Conservation (phyloP, 2,329 filamentous ascomycete genomes). For the Calonectria pseudoturangicola region DNA sequence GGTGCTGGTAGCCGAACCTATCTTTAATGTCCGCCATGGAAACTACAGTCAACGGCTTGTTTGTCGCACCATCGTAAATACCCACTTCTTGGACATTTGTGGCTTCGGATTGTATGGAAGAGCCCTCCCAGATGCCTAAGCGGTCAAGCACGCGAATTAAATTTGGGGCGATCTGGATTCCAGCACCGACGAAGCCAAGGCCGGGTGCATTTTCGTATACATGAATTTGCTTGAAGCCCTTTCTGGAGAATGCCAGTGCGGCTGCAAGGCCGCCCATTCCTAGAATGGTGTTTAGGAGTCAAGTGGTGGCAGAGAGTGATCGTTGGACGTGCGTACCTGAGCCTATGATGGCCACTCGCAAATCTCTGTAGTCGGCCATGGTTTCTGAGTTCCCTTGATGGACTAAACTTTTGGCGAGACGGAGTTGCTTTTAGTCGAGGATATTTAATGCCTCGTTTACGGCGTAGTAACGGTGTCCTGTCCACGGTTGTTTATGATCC, state of each 20-base stretch:
- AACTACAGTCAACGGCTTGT: constrained; percentile 2
- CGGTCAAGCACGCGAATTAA: constrained; percentile 39
- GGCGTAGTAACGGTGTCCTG: constrained; percentile 1
- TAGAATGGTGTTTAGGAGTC: not conserved
- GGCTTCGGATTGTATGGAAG: constrained; percentile 6
- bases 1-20: constrained; percentile 40
- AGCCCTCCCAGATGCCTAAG: constrained; percentile 40
- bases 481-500: constrained; percentile 12
- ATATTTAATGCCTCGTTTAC: constrained; percentile 29
- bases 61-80: not conserved
- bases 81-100: constrained; percentile 19
- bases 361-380: constrained; percentile 17
- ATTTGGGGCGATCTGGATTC: constrained; percentile 45
- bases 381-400: not conserved
- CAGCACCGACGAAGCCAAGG: constrained; percentile 43
- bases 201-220: constrained; percentile 42
- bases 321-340: not conserved
- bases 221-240: constrained; percentile 42
- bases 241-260: constrained; percentile 41
- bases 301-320: not conserved
- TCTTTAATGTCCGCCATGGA: constrained; percentile 33
- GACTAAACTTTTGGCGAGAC: not conserved
- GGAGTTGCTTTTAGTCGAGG: not conserved
- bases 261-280: constrained; percentile 44
- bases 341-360: constrained; percentile 16